Evolutionary conservation across 2,329 filamentous ascomycete species (phyloP), one percentile per base, ranked within the genome.

Genomic region (Macrophomina phaseolina): DNA sequence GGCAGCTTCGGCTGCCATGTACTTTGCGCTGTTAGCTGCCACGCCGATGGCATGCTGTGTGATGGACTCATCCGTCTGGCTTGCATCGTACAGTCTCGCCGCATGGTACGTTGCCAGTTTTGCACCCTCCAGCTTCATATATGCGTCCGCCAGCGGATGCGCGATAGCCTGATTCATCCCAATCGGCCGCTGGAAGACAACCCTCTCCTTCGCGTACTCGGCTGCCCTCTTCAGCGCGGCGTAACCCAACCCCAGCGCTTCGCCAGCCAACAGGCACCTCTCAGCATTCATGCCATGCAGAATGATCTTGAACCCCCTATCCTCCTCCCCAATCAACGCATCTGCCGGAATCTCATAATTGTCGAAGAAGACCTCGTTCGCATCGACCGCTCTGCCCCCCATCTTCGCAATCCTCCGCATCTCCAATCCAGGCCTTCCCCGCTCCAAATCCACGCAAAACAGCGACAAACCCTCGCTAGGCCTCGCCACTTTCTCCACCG

Each of bases 281-380:
- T 84, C 82, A 1, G 82, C 81, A 42, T 84, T 84, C 82, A 84
- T 83, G 8, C 82, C 82, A 65, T 83, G 81, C 4, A 84, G 71
- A 28, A 76, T 87, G 65, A 93, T 90, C 72, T 89, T 90, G 83
- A 96, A 96, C 0, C 93, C 92, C 67, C 91, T 84, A 5, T 89
- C 88, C 75, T 95, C 90, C 38, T 86, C 75, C 0, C 92, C 92
- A 49, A 96, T 87, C 0, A 94, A 80, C 0, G 87, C 82, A 48
- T 87, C 82, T 0, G 84, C 83, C 0, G 89, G 87, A 14, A 95
- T 86, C 4, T 78, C 76, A 76, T 94, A 96, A 70, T 89, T 86
- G 76, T 95, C 91, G 75, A 96, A 95, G 77, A 96, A 96, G 1
- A 96, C 90, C 74, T 95, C 91, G 71, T 96, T 96, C 0, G 92